phyloP scores from a whole-genome alignment of 768 basidiomycete species.

The Rickenella mellea region DNA sequence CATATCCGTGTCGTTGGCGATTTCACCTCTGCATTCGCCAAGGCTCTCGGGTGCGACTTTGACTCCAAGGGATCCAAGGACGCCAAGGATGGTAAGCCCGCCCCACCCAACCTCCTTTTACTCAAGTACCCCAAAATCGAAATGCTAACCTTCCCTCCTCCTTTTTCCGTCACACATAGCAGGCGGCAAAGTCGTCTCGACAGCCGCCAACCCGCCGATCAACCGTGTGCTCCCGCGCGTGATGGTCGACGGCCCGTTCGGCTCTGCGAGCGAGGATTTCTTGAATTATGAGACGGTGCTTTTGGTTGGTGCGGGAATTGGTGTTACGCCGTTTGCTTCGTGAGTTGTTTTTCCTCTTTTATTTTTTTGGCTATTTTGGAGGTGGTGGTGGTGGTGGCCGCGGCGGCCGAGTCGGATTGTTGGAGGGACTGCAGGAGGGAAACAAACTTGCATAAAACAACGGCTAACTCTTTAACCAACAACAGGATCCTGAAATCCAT shows the following conservation, averaged over 20 bases:
- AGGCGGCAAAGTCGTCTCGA: constrained; percentile 55
- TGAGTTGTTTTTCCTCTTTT: constrained; percentile 32
- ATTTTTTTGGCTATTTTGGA: background rate
- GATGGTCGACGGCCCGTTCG: constrained; percentile 96
- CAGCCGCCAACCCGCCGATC: constrained; percentile 45
- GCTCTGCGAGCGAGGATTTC: constrained; percentile 86
- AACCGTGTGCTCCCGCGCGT: constrained; percentile 77
- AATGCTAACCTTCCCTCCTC: too few species aligned
- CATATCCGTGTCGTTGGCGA: constrained; percentile 92
- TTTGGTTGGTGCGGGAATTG: constrained; percentile 91
- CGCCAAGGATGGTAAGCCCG: constrained; percentile 31
- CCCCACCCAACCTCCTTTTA: too few species aligned
- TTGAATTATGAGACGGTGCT: constrained; percentile 83
- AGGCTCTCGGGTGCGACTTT: constrained; percentile 79
- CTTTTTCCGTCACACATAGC: too few species aligned
- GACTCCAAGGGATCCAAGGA: constrained; percentile 39
- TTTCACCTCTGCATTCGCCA: constrained; percentile 77
- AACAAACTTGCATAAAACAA: too few species aligned
- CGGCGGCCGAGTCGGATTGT: too few species aligned
- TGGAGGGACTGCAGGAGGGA: too few species aligned
- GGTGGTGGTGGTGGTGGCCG: background rate
- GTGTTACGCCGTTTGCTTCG: constrained; percentile 94
- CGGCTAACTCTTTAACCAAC: background rate
- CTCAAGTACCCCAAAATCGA: too few species aligned
- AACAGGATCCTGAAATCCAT: constrained; percentile 76